Base-by-base conservation (phyloP, 768 basidiomycete genomes). In the Boletellus ananiceps region DNA sequence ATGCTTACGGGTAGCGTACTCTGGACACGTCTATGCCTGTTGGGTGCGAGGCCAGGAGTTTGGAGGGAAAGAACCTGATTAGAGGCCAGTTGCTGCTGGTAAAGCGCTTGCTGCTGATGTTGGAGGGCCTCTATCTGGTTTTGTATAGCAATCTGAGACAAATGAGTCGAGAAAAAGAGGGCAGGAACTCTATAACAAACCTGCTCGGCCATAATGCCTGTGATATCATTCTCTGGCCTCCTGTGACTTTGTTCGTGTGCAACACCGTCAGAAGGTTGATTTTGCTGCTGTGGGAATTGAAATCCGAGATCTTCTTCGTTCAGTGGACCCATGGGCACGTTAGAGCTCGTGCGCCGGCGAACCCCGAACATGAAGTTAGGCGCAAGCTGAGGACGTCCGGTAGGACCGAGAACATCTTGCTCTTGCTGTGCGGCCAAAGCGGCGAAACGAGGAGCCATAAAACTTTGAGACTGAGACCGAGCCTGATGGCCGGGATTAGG, bases 181-280 rank as follows among this genome's bases (percentile, higher is more conserved):
- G 27, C 9, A 35, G 33, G 44, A 49, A 21, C n/a, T 40, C 9
- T 11, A 5, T 5, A 2, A 52, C 72, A 53, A 56, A 91, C 93
- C 80, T 97, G 95, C 69, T 97, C 93, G 6, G 92, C 92, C 91
- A 97, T 93, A 49, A 94, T 87, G 21, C 88, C 88, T 31, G 80
- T 81, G 48, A 93, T 82, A 64, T 95, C 92, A 47, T 76, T 79
- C 41, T 87, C 83, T 31, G 74, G 66, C 65, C 83, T 81, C 54
- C 83, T 73, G 57, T 81, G 80, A 31, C 52, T 63, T 57, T 54
- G 66, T 25, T 76, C 75, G n/a, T 65, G 65, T 16, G 56, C 29
- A 16, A 47, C 25, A 41, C 48, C 48, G 15, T 62, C 56, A 48
- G 62, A 34, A 61, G 68, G n/a, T 56, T 63, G 60, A 40, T 56